Conservation (phyloP, 2,329 filamentous ascomycete genomes). For the Clonostachys solani region DNA sequence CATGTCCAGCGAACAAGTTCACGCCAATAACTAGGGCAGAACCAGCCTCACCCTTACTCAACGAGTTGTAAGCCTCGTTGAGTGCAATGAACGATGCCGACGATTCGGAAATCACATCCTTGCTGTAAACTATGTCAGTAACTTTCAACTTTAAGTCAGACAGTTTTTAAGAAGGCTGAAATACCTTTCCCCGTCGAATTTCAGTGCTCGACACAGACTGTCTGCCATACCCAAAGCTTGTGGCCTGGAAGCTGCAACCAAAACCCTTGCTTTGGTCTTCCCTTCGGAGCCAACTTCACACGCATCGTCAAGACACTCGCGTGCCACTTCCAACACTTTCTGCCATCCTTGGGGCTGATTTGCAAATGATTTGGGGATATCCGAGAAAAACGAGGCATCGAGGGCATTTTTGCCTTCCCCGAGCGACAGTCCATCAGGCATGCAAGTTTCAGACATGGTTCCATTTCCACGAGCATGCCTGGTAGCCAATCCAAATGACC, state of each 20-base stretch:
- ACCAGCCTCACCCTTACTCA: neutral
- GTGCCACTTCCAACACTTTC: constrained; percentile 20
- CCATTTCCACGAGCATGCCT: too few species aligned
- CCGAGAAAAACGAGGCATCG: neutral
- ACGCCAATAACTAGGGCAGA: constrained; percentile 1
- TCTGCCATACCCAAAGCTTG: too few species aligned
- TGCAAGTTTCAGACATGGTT: too few species aligned
- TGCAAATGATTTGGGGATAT: neutral
- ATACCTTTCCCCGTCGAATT: constrained; percentile 22
- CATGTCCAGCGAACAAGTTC: constrained; percentile 7
- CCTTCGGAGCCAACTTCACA: constrained; percentile 12
- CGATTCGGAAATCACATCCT: neutral
- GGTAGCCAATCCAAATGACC: too few species aligned
- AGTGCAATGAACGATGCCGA: neutral
- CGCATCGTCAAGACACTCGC: constrained; percentile 28
- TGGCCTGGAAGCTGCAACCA: constrained; percentile 12
- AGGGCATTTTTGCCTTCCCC: too few species aligned
- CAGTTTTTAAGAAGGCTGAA: constrained; percentile 14
- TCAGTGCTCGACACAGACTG: too few species aligned
- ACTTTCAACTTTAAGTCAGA: neutral
- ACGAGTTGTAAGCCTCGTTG: neutral
- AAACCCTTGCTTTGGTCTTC: constrained; percentile 20
- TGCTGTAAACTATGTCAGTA: neutral
- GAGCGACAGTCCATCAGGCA: too few species aligned
- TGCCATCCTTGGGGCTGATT: neutral